Base-by-base conservation (phyloP, 1,139 yeast genomes). In the Candida frijolesensis region DNA sequence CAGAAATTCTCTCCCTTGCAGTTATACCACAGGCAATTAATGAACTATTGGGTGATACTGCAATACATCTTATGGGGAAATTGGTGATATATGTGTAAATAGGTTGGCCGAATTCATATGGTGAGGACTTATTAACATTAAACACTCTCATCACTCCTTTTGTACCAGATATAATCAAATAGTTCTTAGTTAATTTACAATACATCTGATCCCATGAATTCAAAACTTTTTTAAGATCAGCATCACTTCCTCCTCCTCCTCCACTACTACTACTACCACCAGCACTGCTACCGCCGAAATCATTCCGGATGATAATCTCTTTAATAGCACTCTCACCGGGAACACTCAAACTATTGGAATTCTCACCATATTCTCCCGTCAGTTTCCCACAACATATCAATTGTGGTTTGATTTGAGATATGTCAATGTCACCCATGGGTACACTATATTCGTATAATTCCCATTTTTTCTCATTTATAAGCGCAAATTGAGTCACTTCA, bases 11-110 rank as follows among this genome's bases (percentile, higher is more conserved):
- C 60, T 89, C 95, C 54, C 84, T 80, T 0, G 96, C 94, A 0
- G 92, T 87, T 27, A 91, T 85, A 0, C 96, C 95, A 58, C 91
- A 82, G 1, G 96, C 96, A 10, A 91, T 73, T 39, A 85, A 72
- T 10, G 78, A 72, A 35, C 87, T 90, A 54, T 79, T 74, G 0
- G 84, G 81, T 7, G 95, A 81, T 1, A 89, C 74, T 16, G 90
- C 85, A 51, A 89, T 75, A 60, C 96, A 89, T 52, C 96, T 69
- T 34, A 91, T 86, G 1, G 95, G 92, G 65, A 88, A 88, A 54
- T 80, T 81, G 29, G 92, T 84, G 41, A 79, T 71, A 61, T 88
- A 83, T 0, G 89, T 81, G 66, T 87, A 89, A 1, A 90, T 72
- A 0, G 87, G 83, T 53, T 75, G 74, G 3, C 96, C 96, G 46